Percentiles rank a stretch among this genome's conserved stretches.
Evolutionary conservation across 106 monocot species (phyloP).

Genomic region (Allium fistulosum): DNA sequence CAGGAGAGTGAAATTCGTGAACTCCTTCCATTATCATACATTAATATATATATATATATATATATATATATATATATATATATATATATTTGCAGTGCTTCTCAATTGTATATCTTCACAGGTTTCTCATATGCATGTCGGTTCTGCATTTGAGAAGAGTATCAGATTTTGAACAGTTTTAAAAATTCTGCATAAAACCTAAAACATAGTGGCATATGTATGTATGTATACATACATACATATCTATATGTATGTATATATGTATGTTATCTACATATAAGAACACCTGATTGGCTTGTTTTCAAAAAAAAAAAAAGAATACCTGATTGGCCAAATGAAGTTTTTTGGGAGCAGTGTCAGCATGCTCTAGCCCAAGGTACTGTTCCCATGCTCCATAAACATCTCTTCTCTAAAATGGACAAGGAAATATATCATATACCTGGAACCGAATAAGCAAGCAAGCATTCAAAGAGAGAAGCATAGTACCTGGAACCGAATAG

Average conservation of each 20-base stretch:
- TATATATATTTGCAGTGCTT: background rate
- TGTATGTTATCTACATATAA: too few species aligned
- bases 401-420: constrained; percentile 17
- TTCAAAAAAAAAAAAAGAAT: background rate
- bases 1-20: too few species aligned
- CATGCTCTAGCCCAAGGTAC: constrained; percentile 92
- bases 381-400: constrained; percentile 99
- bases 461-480: background rate
- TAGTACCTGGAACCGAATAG: constrained; percentile 67
- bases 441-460: background rate
- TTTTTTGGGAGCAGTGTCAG: constrained; percentile 87
- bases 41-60: too few species aligned
- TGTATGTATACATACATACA: too few species aligned
- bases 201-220: too few species aligned
- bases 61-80: too few species aligned
- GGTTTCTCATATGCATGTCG: constrained; percentile 89
- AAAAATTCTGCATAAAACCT: background rate
- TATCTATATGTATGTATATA: too few species aligned
- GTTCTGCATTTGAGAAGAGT: constrained; percentile 33
- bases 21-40: too few species aligned
- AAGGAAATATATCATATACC: background rate
- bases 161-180: background rate
- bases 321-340: constrained; percentile 37
- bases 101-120: constrained; percentile 90
- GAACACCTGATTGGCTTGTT: too few species aligned